Percentiles rank a stretch among this genome's conserved stretches.
Conservation (phyloP, 768 basidiomycete species). For the Tubosaeta sp. region DNA sequence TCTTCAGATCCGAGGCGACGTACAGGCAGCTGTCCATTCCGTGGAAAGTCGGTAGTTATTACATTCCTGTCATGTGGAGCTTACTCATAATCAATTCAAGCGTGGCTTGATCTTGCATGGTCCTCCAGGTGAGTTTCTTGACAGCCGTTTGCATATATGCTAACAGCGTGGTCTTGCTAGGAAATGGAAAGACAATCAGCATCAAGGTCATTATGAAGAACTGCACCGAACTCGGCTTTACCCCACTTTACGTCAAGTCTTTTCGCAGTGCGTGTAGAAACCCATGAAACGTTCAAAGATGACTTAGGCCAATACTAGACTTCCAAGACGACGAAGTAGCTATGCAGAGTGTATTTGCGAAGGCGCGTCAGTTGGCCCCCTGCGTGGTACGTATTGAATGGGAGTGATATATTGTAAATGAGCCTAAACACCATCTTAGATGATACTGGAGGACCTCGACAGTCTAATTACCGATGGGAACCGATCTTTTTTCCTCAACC, state of each 20-base stretch:
- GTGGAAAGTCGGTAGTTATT: constrained; percentile 59
- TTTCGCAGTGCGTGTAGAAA: constrained; percentile 52
- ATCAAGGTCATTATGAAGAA: constrained; percentile 80
- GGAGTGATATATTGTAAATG: constrained; percentile 25
- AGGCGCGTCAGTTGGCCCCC: constrained; percentile 67
- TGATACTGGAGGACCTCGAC: constrained; percentile 64
- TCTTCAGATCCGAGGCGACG: constrained; percentile 69
- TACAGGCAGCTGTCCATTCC: constrained; percentile 76
- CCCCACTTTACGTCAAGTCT: constrained; percentile 78
- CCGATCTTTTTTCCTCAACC: constrained; percentile 85
- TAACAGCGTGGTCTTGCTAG: constrained; percentile 29
- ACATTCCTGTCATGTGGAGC: not conserved
- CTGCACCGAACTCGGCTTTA: constrained; percentile 56
- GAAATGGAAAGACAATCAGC: constrained; percentile 83
- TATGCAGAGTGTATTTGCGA: constrained; percentile 65
- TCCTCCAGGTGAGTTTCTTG: constrained; percentile 52
- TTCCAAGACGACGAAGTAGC: constrained; percentile 59
- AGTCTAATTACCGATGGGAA: constrained; percentile 74
- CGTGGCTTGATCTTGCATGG: constrained; percentile 82
- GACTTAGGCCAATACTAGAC: constrained; percentile 33
- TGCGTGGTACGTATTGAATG: constrained; percentile 52
- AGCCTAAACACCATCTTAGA: constrained; percentile 6
- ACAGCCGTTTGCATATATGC: not conserved
- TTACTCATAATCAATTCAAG: constrained; percentile 32
- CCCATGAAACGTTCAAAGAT: not conserved